These are phyloP conservation scores for Periconia macrospinosa DNA, from an alignment of 2,329 filamentous ascomycete species.

Conservation along the genomic window DNA sequence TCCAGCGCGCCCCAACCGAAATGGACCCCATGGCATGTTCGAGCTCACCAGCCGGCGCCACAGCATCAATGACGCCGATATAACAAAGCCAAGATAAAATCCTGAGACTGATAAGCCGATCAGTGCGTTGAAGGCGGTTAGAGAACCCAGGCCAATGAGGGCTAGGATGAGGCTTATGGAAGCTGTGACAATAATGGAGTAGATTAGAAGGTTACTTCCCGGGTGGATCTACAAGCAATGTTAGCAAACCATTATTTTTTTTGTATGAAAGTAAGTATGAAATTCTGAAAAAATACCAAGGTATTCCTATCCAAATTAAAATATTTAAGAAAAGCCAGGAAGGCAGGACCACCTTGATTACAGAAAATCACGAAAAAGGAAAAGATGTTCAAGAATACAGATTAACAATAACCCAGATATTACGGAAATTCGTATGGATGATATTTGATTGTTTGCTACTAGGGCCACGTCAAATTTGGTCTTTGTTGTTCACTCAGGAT, in stretches of 20 bases:
- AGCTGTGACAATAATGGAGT: slow-evolving; percentile 46
- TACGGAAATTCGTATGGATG: too few relatives aligned
- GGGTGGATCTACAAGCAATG: slow-evolving; percentile 4
- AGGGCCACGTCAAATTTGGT: too few relatives aligned
- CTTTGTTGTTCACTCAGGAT: too few relatives aligned
- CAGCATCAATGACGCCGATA: slow-evolving; percentile 11
- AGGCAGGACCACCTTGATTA: too few relatives aligned
- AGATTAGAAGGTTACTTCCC: slow-evolving; percentile 34
- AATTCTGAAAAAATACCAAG: slow-evolving; percentile 28
- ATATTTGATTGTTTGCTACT: too few relatives aligned
- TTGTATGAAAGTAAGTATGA: slow-evolving; percentile 53
- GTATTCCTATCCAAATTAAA: too few relatives aligned
- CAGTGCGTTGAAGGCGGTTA: slow-evolving; percentile 13
- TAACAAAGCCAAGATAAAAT: slow-evolving; percentile 12
- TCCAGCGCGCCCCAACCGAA: slow-evolving; percentile 6
- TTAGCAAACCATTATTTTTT: slow-evolving; percentile 37
- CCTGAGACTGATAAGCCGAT: slow-evolving; percentile 8
- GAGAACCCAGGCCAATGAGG: slow-evolving; percentile 51
- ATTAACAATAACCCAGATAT: too few relatives aligned
- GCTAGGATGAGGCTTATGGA: slow-evolving; percentile 43
- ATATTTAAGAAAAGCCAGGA: too few relatives aligned
- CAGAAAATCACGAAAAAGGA: too few relatives aligned
- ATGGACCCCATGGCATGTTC: slow-evolving; percentile 11
- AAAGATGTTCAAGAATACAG: too few relatives aligned
- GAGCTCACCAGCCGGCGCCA: slow-evolving; percentile 3